Percentiles rank a stretch among this genome's conserved stretches.
Conservation (phyloP, 139 green algal genomes). For the Zygnema circumcarinatum region DNA sequence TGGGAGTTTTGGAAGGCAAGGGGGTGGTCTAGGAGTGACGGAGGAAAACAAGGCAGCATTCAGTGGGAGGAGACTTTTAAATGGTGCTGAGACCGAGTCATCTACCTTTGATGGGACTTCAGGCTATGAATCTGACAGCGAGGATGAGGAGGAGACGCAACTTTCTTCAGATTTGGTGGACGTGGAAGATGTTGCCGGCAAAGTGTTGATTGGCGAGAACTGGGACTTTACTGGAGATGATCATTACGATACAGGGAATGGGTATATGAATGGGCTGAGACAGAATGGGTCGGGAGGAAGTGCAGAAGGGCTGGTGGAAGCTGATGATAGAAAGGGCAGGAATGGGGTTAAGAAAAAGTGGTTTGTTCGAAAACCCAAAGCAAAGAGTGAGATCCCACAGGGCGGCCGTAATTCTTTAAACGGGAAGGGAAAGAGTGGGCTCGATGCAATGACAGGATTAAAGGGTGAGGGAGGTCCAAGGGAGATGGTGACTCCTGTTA, state of each 20-base stretch:
- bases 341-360: constrained; percentile 37
- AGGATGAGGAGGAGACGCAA: not conserved
- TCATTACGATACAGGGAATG: too few relatives aligned
- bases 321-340: not conserved
- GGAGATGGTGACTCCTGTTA: constrained; percentile 46
- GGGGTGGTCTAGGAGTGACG: not conserved
- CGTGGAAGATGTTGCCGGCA: constrained; percentile 40
- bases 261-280: not conserved
- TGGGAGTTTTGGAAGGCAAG: too few relatives aligned
- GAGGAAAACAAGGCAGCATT: constrained; percentile 38
- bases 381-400: not conserved
- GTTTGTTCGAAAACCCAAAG: constrained; percentile 27
- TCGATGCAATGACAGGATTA: not conserved
- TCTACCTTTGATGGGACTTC: not conserved
- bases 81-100: not conserved
- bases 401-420: not conserved
- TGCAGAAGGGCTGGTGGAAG: not conserved
- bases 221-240: not conserved
- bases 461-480: constrained; percentile 11
- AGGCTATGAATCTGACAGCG: not conserved
- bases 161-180: constrained; percentile 25
- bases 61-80: too few relatives aligned
- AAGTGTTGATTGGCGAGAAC: constrained; percentile 4
- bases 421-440: constrained; percentile 7
- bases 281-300: not conserved